Percentiles rank a stretch among this genome's conserved stretches.
These are phyloP conservation scores for Obelidium mucronatum DNA, from an alignment of 192 early-diverging fungal species.

Conservation along the genomic window DNA sequence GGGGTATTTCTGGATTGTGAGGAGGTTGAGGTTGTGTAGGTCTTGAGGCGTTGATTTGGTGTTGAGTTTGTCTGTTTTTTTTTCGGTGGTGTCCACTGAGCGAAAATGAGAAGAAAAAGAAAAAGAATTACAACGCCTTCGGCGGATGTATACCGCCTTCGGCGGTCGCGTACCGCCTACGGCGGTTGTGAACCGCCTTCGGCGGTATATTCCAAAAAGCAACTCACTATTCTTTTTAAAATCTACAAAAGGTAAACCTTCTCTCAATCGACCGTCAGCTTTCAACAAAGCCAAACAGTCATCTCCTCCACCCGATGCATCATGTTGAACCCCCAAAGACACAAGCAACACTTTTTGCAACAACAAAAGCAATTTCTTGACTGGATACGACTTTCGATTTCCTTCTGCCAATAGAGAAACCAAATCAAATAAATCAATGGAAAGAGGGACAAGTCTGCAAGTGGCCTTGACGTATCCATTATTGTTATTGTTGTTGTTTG, in stretches of 20 bases:
- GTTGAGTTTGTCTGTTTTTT: slow-evolving; percentile 32
- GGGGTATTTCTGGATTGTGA: slow-evolving; percentile 67
- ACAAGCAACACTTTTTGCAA: slow-evolving; percentile 73
- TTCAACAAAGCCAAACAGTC: slow-evolving; percentile 60
- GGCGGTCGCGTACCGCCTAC: neutral
- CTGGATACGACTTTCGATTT: slow-evolving; percentile 72
- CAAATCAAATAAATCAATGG: slow-evolving; percentile 70
- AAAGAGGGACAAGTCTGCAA: slow-evolving; percentile 28
- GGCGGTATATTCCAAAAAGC: no score
- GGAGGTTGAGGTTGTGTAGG: slow-evolving; percentile 61
- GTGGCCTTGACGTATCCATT: slow-evolving; percentile 11
- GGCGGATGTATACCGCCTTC: no score
- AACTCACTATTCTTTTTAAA: no score
- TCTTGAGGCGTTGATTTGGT: slow-evolving; percentile 72
- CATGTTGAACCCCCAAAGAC: no score
- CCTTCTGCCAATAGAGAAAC: slow-evolving; percentile 72
- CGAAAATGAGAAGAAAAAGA: no score
- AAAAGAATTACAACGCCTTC: no score
- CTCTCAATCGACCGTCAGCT: slow-evolving; percentile 48
- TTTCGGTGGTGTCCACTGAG: no score
- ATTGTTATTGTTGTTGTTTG: neutral
- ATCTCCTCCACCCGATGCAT: no score
- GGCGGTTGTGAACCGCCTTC: neutral
- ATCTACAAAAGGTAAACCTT: slow-evolving; percentile 55
- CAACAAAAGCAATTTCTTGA: slow-evolving; percentile 75